Evolutionary conservation across 176 grass and related monocot genomes (phyloP), one percentile per base, ranked within the genome.

Genomic region (Ananas comosus): DNA sequence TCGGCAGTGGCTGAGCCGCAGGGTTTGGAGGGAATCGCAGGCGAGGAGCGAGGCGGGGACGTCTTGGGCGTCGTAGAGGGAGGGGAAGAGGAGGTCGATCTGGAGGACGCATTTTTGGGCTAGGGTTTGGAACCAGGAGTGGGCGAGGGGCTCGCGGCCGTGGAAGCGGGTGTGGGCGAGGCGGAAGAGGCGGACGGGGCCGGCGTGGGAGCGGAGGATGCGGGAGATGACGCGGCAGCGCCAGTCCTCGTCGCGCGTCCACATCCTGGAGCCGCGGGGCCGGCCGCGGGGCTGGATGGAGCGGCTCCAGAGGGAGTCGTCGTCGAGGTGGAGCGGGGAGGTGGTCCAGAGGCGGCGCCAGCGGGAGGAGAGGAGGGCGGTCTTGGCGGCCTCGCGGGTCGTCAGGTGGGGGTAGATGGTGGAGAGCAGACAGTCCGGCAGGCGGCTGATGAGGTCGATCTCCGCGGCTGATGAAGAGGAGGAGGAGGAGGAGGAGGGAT

Each of bases 1-100:
- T 0, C 13, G 10, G 76, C 76, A 84, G 4, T 69, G 16, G 47
- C 82, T 72, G 12, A 84, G 51, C 61, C 79, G 73, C 65, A 80
- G 76, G n/a, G 76, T 67, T 8, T 75, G 75, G n/a, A 17, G 48
- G 67, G 75, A 51, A 72, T 79, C n/a, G 12, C 48, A 58, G 1
- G 74, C n/a, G 10, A 77, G 82, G 67, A 84, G 82, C 23, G 66
- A 67, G 76, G 78, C 70, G 71, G 1, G 4, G 71, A 79, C 29
- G 29, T 33, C 29, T 33, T 33, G 29, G 66, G 58, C 48, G 76
- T 76, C 82, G 74, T 33, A 5, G 29, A 5, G 29, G 16, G 71
- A 76, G 76, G 66, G 76, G 21, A 79, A 74, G 49, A 84, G 16
- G 71, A 80, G 72, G 82, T 75, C 10, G 71, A 80, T 76, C 64